A percentile compares a stretch with the other conserved stretches of the same genome.
phyloP scores from a whole-genome alignment of 352 stramenopile genomes.

The Globisporangium splendens region DNA sequence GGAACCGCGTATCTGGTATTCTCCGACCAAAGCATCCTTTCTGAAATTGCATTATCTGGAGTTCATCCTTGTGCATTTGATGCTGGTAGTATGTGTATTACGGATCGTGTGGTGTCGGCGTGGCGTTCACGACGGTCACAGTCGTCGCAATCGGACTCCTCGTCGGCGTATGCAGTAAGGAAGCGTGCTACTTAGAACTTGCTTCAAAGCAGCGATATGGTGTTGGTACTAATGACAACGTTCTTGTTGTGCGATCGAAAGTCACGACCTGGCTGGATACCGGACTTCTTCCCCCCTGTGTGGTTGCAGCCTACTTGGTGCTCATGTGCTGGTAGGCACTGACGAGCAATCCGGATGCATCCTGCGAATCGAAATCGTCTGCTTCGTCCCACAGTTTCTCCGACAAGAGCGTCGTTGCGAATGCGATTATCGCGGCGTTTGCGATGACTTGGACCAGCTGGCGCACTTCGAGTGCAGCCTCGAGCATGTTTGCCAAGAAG shows the following conservation, averaged over 20 bases:
- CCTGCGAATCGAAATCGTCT: slow-evolving; percentile 24
- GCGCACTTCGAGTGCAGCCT: slow-evolving; percentile 57
- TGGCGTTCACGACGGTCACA: slow-evolving; percentile 88
- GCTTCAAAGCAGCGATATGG: neutral
- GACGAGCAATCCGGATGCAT: slow-evolving; percentile 48
- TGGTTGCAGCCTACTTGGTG: slow-evolving; percentile 69
- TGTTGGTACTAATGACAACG: neutral
- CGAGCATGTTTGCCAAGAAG: slow-evolving; percentile 53
- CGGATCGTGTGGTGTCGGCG: slow-evolving; percentile 60
- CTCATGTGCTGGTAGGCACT: slow-evolving; percentile 77
- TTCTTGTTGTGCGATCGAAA: slow-evolving; percentile 8
- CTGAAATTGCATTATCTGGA: neutral
- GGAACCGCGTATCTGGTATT: slow-evolving; percentile 54
- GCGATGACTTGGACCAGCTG: slow-evolving; percentile 70
- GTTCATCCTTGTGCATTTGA: neutral
- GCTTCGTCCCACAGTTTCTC: slow-evolving; percentile 9
- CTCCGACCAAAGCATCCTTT: neutral
- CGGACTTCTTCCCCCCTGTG: slow-evolving; percentile 67
- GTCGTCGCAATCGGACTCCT: slow-evolving; percentile 65
- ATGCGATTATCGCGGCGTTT: slow-evolving; percentile 48
- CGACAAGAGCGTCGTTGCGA: slow-evolving; percentile 39
- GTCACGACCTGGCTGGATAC: slow-evolving; percentile 75
- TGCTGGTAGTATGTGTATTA: slow-evolving; percentile 86
- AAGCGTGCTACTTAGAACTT: neutral
- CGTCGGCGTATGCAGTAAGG: slow-evolving; percentile 51